A percentile compares a stretch with the other conserved stretches of the same genome.
These are phyloP conservation scores for Termitomyces sp. DNA, from an alignment of 768 basidiomycete genomes.

Conservation along the genomic window DNA sequence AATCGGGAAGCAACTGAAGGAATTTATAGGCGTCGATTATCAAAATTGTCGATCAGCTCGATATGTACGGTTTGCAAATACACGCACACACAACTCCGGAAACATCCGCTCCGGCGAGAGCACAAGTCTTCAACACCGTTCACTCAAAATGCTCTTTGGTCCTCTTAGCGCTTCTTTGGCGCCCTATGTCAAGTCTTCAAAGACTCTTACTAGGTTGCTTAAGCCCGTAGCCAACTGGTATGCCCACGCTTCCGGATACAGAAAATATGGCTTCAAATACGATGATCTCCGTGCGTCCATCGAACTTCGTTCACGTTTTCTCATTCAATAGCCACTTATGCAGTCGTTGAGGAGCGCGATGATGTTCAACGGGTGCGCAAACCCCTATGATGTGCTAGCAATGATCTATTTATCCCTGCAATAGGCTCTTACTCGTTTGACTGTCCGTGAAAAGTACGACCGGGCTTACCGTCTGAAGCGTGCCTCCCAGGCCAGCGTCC, in stretches of 20 bases:
- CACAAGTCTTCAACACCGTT: slow-evolving; percentile 1
- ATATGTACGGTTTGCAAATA: slow-evolving; percentile 34
- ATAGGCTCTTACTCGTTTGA: slow-evolving; percentile 82
- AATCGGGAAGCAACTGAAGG: slow-evolving; percentile 14
- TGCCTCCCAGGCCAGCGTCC: slow-evolving; percentile 72
- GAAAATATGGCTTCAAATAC: slow-evolving; percentile 84
- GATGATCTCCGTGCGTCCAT: slow-evolving; percentile 83
- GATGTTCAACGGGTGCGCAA: slow-evolving; percentile 70
- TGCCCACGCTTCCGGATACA: slow-evolving; percentile 74
- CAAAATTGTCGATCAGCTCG: slow-evolving; percentile 31
- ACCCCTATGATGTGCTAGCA: background rate
- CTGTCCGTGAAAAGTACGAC: slow-evolving; percentile 79
- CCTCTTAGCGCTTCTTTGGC: slow-evolving; percentile 75
- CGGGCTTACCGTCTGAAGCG: slow-evolving; percentile 85
- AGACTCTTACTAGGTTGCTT: slow-evolving; percentile 60
- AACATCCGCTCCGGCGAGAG: slow-evolving; percentile 25
- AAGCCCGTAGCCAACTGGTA: slow-evolving; percentile 84
- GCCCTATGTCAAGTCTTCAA: slow-evolving; percentile 64
- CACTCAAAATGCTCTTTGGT: slow-evolving; percentile 40
- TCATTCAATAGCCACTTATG: slow-evolving; percentile 7
- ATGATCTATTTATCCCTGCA: slow-evolving; percentile 3
- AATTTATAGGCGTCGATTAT: slow-evolving; percentile 13
- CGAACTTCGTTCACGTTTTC: slow-evolving; percentile 8
- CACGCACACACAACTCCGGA: slow-evolving; percentile 36
- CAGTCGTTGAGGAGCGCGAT: slow-evolving; percentile 73